Conservation (phyloP, 345 rosid species). For the Citrus medica region DNA sequence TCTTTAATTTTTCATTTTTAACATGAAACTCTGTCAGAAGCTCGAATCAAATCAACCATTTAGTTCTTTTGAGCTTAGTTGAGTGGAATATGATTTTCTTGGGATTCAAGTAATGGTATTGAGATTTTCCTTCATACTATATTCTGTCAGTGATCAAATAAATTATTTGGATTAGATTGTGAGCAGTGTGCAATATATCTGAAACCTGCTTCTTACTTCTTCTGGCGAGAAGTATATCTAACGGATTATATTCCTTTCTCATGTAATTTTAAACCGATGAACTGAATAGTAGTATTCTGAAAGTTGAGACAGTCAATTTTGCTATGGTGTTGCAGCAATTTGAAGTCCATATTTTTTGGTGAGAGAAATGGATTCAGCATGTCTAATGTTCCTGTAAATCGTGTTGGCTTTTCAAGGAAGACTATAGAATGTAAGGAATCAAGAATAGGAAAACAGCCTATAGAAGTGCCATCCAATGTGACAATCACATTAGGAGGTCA, state of each 20-base stretch:
- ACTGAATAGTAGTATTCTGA: neutral
- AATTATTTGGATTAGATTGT: neutral
- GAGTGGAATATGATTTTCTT: neutral
- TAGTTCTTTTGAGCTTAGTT: neutral
- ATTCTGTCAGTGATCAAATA: neutral
- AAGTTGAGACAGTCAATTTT: neutral
- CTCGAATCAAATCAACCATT: neutral
- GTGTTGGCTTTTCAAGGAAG: constrained; percentile 43
- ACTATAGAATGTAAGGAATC: constrained; percentile 85
- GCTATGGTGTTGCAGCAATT: constrained; percentile 42
- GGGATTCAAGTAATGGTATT: neutral
- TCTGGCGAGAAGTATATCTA: neutral
- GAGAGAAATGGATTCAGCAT: constrained; percentile 43
- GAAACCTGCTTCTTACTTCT: neutral
- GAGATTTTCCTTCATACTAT: neutral
- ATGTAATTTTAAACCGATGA: neutral
- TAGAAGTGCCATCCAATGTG: constrained; percentile 72
- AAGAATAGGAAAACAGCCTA: constrained; percentile 86
- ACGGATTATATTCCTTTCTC: neutral
- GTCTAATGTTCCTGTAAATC: constrained; percentile 34
- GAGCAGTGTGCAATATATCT: neutral
- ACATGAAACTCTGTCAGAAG: neutral
- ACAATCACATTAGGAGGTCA: constrained; percentile 68
- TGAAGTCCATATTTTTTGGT: constrained; percentile 70
- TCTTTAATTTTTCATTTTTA: neutral